phyloP scores from a whole-genome alignment of 805 yeast species.

The Barnettozyma californica region DNA sequence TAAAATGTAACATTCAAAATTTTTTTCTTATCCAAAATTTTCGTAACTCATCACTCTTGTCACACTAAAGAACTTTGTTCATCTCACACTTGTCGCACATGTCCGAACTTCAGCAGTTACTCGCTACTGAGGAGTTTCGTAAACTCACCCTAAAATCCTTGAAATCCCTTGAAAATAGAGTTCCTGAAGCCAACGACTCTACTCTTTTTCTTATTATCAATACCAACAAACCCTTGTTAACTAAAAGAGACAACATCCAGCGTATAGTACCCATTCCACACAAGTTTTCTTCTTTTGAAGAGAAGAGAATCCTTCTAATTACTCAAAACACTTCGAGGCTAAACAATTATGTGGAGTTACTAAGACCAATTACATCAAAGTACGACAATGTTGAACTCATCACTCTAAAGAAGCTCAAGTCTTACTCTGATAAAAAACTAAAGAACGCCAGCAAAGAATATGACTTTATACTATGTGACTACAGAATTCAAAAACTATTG shows the following conservation, averaged over 20 bases:
- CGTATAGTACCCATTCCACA: constrained; percentile 48
- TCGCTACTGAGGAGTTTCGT: constrained; percentile 1
- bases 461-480: constrained; percentile 67
- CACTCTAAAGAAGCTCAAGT: constrained; percentile 50
- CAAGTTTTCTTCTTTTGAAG: constrained; percentile 2
- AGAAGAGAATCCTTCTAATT: constrained; percentile 42
- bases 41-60: background rate
- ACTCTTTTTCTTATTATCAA: constrained; percentile 37
- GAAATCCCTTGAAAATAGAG: constrained; percentile 3
- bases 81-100: background rate
- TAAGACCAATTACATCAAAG: constrained; percentile 14
- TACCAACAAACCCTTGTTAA: constrained; percentile 39
- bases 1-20: too few species aligned
- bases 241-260: constrained; percentile 45
- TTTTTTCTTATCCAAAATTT: background rate
- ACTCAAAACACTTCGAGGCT: constrained; percentile 50
- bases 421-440: constrained; percentile 43
- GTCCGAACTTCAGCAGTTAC: background rate
- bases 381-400: constrained; percentile 11
- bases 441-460: constrained; percentile 50
- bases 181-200: background rate
- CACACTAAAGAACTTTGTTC: background rate
- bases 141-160: constrained; percentile 5
- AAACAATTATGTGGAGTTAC: constrained; percentile 20
- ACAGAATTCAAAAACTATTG: constrained; percentile 56